Evolutionary conservation across 2,329 filamentous ascomycete species (phyloP), one percentile per base, ranked within the genome.

Genomic region (Ilyonectria mors-panacis): DNA sequence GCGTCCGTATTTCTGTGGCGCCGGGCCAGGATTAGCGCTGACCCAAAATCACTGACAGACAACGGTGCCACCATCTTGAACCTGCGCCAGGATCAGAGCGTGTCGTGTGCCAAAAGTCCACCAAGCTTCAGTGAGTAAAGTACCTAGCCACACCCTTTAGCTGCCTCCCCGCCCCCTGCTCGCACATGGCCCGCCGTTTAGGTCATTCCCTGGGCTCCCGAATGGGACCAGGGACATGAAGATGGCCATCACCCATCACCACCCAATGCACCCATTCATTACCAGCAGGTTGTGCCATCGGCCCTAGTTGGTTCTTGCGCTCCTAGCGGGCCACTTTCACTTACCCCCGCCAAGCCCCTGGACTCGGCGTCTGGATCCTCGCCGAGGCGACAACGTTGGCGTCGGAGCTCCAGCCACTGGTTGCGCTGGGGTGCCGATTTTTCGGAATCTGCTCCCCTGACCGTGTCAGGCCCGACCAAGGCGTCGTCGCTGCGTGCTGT

Each of bases 61-160:
- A 72, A 73, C 69, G 69, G 72, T 71, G 68, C 72, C 73, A 74
- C 72, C 66, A 70, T 61, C 28, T 19, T n/a, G 48, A n/a, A 51
- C 48, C 48, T 51, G 47, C 39, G 47, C 55, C 42, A 71, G 70
- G 66, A 66, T 73, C 67, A 63, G 63, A 60, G 57, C 53, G 62
- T 68, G 62, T 74, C 59, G 62, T 74, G 65, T 67, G 70, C 54
- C 28, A 73, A 68, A 30, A 62, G 66, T 66, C 71, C 59, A 68
- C 66, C 56, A 47, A 54, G 55, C 60, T 63, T 63, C 59, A 58
- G 55, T 66, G 65, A 62, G 64, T 63, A 63, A 60, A 67, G 55
- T 48, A 50, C 56, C 48, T 66, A 71, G 59, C 66, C 72, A 72
- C 70, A 63, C 69, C 62, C 58, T 69, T 65, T 33, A 63, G 56